Conservation (phyloP, 176 grass and related monocot species). For the Musa schizocarpa region DNA sequence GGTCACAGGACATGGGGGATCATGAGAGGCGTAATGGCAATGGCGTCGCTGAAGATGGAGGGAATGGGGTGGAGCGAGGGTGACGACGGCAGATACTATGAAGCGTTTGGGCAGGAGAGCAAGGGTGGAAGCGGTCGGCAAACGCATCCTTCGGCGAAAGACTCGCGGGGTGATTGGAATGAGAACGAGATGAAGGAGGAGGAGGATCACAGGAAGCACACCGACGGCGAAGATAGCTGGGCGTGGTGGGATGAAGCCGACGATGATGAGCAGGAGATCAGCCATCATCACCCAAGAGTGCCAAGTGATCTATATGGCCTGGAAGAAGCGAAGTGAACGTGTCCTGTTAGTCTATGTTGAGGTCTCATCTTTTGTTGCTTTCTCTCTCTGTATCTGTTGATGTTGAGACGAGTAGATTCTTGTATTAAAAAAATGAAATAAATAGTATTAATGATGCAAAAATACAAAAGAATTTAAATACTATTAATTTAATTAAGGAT, state of each 20-base stretch:
- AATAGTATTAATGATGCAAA: too few species aligned
- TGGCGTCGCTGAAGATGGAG: constrained; percentile 81
- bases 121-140: background rate
- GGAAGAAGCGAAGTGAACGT: too few species aligned
- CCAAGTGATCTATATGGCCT: background rate
- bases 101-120: background rate
- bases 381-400: too few species aligned
- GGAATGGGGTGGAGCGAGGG: constrained; percentile 45
- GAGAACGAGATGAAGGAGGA: background rate
- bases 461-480: too few species aligned
- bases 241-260: constrained; percentile 71
- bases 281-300: constrained; percentile 46
- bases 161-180: background rate
- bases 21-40: constrained; percentile 79
- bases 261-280: constrained; percentile 43
- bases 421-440: too few species aligned
- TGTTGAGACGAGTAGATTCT: too few species aligned
- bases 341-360: too few species aligned
- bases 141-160: background rate
- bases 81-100: background rate
- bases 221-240: constrained; percentile 37
- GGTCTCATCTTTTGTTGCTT: too few species aligned
- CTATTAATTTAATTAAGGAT: too few species aligned
- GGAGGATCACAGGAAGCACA: too few species aligned
- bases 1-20: constrained; percentile 79